A percentile compares a stretch with the other conserved stretches of the same genome.
These are phyloP conservation scores for Penicillium riverlandense DNA, from an alignment of 495 filamentous ascomycete species.

Conservation along the genomic window DNA sequence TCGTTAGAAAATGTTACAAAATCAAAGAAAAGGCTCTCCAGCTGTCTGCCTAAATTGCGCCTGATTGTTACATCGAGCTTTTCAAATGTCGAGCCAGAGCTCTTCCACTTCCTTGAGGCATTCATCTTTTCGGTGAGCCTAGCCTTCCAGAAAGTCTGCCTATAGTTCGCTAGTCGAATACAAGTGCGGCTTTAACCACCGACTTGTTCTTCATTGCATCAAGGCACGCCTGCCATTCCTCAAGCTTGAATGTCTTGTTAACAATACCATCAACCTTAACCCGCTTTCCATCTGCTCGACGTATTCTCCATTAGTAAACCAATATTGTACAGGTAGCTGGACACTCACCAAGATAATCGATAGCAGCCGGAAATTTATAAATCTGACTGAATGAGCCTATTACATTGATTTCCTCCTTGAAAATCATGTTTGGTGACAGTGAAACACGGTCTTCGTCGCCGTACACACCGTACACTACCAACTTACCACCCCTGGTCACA, in stretches of 20 bases:
- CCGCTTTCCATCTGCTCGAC: neutral
- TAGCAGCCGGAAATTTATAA: constrained; percentile 39
- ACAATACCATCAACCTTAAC: constrained; percentile 39
- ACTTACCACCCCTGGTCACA: constrained; percentile 48
- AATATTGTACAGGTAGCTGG: neutral
- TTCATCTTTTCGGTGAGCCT: no score
- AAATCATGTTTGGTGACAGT: constrained; percentile 50
- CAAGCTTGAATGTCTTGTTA: constrained; percentile 24
- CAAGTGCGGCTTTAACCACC: constrained; percentile 55
- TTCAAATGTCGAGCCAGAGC: no score
- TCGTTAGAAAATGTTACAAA: no score
- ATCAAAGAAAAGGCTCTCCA: no score
- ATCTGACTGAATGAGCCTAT: constrained; percentile 53
- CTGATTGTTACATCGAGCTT: no score
- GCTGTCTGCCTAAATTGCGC: no score
- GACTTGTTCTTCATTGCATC: constrained; percentile 38
- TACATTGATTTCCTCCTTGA: constrained; percentile 48
- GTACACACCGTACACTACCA: constrained; percentile 55
- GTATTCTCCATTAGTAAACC: neutral
- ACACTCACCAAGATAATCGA: neutral
- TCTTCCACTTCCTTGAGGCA: no score
- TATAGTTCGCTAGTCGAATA: constrained; percentile 37
- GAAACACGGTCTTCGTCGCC: constrained; percentile 42
- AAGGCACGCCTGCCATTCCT: constrained; percentile 9
- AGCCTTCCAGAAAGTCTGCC: no score